Percentiles rank a stretch among this genome's conserved stretches.
phyloP scores from a whole-genome alignment of 2,329 filamentous ascomycete genomes.

The Furcasterigmium furcatum region DNA sequence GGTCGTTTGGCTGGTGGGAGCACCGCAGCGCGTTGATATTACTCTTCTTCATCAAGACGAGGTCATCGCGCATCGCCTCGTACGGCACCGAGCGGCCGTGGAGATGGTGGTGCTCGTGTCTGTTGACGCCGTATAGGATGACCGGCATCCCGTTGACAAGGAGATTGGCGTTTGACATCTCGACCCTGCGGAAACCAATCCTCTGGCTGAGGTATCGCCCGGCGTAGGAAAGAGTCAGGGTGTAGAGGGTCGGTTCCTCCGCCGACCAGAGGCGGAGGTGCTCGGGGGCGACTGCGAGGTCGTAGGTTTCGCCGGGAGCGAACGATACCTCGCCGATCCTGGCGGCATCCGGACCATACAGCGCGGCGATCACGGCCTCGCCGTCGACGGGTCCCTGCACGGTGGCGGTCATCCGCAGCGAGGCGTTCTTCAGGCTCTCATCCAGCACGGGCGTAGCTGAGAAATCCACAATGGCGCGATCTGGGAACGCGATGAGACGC shows the following conservation, averaged over 20 bases:
- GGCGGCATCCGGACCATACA: constrained; percentile 1
- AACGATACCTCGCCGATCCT: constrained; percentile 15
- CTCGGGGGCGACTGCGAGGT: constrained; percentile 33
- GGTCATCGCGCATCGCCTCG: constrained; percentile 55
- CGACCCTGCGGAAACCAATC: constrained; percentile 61
- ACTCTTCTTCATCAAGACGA: constrained; percentile 63
- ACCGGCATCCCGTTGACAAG: constrained; percentile 64
- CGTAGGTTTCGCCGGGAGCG: constrained; percentile 21
- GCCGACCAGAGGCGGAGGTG: constrained; percentile 65
- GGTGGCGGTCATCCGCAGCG: constrained; percentile 39
- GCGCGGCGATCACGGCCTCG: constrained; percentile 1
- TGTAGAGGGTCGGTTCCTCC: constrained; percentile 63
- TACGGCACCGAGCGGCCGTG: constrained; percentile 59
- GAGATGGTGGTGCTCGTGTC: constrained; percentile 66
- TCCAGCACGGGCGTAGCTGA: constrained; percentile 54
- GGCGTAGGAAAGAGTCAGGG: constrained; percentile 21
- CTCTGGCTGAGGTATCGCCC: constrained; percentile 43
- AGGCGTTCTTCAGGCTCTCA: constrained; percentile 47
- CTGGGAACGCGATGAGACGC: constrained; percentile 58
- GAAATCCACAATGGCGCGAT: constrained; percentile 51
- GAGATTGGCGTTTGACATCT: constrained; percentile 58
- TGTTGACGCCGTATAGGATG: constrained; percentile 66
- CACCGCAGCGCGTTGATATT: constrained; percentile 70
- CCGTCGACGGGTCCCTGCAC: constrained; percentile 32
- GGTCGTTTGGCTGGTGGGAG: constrained; percentile 62